These are phyloP conservation scores for Talaromyces sp. DNA, from an alignment of 2,329 filamentous ascomycete genomes.

Conservation along the genomic window DNA sequence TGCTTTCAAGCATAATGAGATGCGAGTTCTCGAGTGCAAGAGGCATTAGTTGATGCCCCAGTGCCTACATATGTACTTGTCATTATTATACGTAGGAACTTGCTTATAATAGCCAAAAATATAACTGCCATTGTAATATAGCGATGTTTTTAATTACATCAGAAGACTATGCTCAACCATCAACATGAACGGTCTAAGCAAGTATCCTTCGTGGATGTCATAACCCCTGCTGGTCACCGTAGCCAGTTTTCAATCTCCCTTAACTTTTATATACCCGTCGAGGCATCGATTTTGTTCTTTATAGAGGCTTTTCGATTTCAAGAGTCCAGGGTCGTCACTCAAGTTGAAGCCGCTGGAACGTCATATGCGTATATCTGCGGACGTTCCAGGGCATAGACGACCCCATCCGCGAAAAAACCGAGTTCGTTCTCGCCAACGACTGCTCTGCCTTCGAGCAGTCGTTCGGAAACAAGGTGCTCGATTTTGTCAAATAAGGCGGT, in stretches of 20 bases:
- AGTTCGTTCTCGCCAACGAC: constrained; percentile 31
- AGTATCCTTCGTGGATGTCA: not conserved
- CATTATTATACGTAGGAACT: not conserved
- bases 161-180: not conserved
- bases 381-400: constrained; percentile 26
- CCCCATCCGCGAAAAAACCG: constrained; percentile 34
- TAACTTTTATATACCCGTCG: not conserved
- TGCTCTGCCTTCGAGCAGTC: constrained; percentile 24
- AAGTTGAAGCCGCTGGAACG: not conserved
- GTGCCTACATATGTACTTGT: too few species aligned
- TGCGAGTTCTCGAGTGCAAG: too few species aligned
- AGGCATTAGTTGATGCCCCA: too few species aligned
- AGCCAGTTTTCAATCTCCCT: constrained; percentile 5
- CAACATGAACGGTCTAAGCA: not conserved
- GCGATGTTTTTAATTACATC: not conserved
- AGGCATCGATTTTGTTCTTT: not conserved
- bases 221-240: constrained; percentile 10
- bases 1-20: too few species aligned
- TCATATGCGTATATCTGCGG: constrained; percentile 12
- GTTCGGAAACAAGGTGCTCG: constrained; percentile 28
- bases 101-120: not conserved
- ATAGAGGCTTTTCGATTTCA: not conserved
- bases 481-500: constrained; percentile 26
- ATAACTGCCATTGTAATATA: not conserved
- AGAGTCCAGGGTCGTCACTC: not conserved